Percentiles rank a stretch among this genome's conserved stretches.
These are phyloP conservation scores for Eucalyptus brandiana DNA, from an alignment of 345 rosid genomes.

Conservation along the genomic window DNA sequence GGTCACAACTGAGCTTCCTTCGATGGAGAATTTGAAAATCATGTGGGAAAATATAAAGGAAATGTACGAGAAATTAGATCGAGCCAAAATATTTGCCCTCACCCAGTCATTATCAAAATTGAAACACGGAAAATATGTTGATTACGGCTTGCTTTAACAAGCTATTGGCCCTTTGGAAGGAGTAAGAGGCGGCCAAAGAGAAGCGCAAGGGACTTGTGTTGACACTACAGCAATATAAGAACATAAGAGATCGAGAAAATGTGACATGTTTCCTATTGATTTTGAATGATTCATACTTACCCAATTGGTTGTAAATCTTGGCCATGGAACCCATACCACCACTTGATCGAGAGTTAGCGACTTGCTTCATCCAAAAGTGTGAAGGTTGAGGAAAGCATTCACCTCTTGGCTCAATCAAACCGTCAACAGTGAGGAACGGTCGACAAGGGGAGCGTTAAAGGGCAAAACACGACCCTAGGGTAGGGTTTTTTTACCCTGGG, in stretches of 20 bases:
- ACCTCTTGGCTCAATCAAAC: fast-evolving
- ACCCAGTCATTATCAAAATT: background rate
- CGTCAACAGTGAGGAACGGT: fast-evolving
- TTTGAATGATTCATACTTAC: background rate
- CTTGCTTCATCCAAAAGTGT: too few relatives aligned
- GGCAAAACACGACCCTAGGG: background rate
- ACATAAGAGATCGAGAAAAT: background rate
- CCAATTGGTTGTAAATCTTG: fast-evolving
- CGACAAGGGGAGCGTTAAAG: fast-evolving
- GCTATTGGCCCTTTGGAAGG: background rate
- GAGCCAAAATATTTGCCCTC: background rate
- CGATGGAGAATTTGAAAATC: background rate
- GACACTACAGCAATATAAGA: background rate
- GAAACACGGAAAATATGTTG: background rate
- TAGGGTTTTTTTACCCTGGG: fast-evolving
- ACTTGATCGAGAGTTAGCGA: background rate
- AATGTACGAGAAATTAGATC: background rate
- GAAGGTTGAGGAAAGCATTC: background rate
- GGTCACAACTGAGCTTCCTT: fast-evolving
- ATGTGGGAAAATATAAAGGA: background rate
- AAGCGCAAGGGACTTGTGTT: background rate
- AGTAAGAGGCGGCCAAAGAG: background rate
- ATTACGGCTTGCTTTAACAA: background rate
- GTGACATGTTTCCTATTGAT: background rate
- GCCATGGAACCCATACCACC: background rate